Base-by-base conservation (phyloP, 2,329 filamentous ascomycete genomes). In the Decorospora gaudefroyi region DNA sequence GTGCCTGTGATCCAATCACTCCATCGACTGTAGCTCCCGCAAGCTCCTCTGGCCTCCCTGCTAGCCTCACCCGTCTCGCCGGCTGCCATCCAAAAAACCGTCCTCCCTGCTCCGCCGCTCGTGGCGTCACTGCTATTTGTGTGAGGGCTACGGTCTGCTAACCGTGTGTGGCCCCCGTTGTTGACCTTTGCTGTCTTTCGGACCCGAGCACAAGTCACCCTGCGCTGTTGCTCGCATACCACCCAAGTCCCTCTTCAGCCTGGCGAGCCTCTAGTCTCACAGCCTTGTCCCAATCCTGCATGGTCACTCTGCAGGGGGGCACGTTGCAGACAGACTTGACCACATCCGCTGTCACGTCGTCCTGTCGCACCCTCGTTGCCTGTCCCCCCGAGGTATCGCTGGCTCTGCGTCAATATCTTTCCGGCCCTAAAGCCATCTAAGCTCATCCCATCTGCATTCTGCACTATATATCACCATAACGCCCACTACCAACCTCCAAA, bases 211-310 rank as follows among this genome's bases (percentile, higher is more conserved):
- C 60, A 67, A 66, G 64, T 64, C 62, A 61, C 64, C 63, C 60
- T 65, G 64, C 57, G 62, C 53, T 49, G 59, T 55, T 55, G 53
- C 59, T 63, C 60, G 49, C 57, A 62, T 62, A 49, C 53, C 58
- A 58, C 54, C 59, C 60, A 57, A 59, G 53, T 59, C 49, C 49
- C 45, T 51, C 51, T 52, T 42, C 47, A 62, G 59, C 57, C 52
- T 55, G 49, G 49, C 54, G 48, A 55, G 37, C 50, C 59, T 65
- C 56, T 61, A 62, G 52, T 58, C 53, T 45, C 54, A 55, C 47
- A 59, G 61, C 65, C 66, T 69, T 62, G 67, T 68, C 65, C 64
- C 51, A 46, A 61, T 60, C 58, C 55, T 61, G 66, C 61, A 67
- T 67, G 64, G 63, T 38, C 62, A 50, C 40, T 41, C 58, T 64